phyloP scores from a whole-genome alignment of 306 rosid species.

The Chamaecrista fasciculata region DNA sequence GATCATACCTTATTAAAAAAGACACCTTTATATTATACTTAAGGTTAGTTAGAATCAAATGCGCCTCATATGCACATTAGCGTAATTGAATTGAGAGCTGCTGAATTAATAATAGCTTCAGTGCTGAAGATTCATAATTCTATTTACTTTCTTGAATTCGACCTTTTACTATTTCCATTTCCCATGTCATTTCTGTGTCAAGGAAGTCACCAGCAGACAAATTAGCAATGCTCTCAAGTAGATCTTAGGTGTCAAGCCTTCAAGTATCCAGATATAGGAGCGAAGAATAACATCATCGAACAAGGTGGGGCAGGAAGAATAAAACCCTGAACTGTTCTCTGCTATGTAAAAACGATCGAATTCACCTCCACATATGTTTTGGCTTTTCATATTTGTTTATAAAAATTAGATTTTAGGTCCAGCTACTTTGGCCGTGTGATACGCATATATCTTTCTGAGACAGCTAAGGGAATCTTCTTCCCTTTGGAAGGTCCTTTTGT shows the following conservation, averaged over 20 bases:
- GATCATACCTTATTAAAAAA: neutral
- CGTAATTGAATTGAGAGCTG: neutral
- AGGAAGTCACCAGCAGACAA: too few species aligned
- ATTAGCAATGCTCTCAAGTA: neutral
- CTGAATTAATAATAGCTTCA: neutral
- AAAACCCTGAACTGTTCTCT: constrained; percentile 17
- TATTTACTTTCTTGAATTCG: neutral
- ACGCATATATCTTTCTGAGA: constrained; percentile 22
- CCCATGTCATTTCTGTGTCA: neutral
- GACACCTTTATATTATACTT: neutral
- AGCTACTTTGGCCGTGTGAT: neutral
- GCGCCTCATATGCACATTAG: neutral
- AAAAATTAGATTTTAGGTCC: constrained; percentile 9
- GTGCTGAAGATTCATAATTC: neutral
- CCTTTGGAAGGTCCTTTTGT: constrained; percentile 43
- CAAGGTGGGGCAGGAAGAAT: constrained; percentile 28
- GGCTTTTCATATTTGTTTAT: neutral
- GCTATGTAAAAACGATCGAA: constrained; percentile 3
- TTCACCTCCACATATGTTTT: constrained; percentile 1
- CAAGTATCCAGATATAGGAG: too few species aligned
- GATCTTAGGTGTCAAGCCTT: too few species aligned
- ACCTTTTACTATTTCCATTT: neutral
- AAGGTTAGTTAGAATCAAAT: neutral
- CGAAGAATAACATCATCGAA: constrained; percentile 4
- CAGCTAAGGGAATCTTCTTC: constrained; percentile 37